phyloP scores from a whole-genome alignment of 768 basidiomycete genomes.

The Tephrocybe sp. region DNA sequence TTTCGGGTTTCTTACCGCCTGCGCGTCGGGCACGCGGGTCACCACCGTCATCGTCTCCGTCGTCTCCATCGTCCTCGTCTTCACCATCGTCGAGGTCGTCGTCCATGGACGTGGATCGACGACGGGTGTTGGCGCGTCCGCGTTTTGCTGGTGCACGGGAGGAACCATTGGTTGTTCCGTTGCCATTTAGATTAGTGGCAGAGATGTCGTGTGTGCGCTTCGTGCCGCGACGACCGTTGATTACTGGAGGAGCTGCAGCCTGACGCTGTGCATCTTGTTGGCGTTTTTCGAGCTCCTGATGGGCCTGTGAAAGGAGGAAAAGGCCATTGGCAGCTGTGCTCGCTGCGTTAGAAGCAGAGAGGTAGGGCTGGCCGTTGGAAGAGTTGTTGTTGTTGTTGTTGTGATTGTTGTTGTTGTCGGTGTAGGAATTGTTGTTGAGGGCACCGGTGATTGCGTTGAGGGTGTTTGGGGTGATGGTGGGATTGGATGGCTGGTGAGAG shows the following conservation, averaged over 20 bases:
- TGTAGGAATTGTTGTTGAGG: constrained; percentile 51
- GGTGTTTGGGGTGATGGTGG: constrained; percentile 72
- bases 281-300: constrained; percentile 95
- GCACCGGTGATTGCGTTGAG: constrained; percentile 82
- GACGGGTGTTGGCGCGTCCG: constrained; percentile 31
- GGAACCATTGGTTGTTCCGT: too few species aligned
- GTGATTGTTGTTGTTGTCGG: constrained; percentile 31
- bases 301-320: constrained; percentile 91
- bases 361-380: constrained; percentile 27
- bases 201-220: constrained; percentile 79
- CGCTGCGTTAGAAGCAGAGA: constrained; percentile 57
- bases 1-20: constrained; percentile 78
- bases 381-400: constrained; percentile 28
- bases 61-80: constrained; percentile 35
- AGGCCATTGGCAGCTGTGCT: constrained; percentile 86
- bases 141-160: constrained; percentile 35
- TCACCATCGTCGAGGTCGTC: constrained; percentile 41
- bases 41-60: constrained; percentile 10
- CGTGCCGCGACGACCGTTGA: constrained; percentile 52
- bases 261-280: constrained; percentile 82
- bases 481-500: constrained; percentile 32
- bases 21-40: constrained; percentile 10
- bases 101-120: constrained; percentile 31
- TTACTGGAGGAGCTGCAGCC: constrained; percentile 33
- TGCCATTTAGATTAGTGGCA: constrained; percentile 30